Conservation (phyloP, 2,329 filamentous ascomycete genomes). For the Nannizzia gypsea region DNA sequence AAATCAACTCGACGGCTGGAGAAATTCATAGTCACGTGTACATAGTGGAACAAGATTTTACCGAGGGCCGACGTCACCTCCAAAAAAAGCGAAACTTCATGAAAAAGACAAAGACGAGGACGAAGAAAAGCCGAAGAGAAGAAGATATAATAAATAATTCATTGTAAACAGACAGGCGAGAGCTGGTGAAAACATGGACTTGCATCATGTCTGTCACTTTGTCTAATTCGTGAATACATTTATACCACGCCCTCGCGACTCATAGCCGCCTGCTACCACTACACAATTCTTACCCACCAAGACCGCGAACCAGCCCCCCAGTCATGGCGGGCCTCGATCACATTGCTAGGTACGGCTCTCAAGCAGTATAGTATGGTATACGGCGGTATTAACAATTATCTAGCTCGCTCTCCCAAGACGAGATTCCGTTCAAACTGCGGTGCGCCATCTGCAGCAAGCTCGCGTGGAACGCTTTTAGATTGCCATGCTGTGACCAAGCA, state of each 20-base stretch:
- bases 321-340: constrained; percentile 32
- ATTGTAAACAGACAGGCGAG: not conserved
- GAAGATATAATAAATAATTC: not conserved
- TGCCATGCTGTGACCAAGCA: constrained; percentile 89
- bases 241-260: not conserved
- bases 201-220: not conserved
- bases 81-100: not conserved
- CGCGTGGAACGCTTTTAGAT: constrained; percentile 76
- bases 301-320: not conserved
- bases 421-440: constrained; percentile 90
- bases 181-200: not conserved
- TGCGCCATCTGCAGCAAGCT: constrained; percentile 89
- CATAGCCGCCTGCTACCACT: not conserved
- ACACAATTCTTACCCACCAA: not conserved
- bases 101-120: not conserved
- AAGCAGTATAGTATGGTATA: not conserved
- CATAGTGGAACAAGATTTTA: too few species aligned
- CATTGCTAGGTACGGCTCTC: constrained; percentile 28
- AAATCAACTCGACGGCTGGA: too few species aligned
- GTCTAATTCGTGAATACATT: not conserved
- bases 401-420: constrained; percentile 66
- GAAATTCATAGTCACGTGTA: too few species aligned
- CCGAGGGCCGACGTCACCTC: too few species aligned
- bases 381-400: not conserved
- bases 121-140: not conserved